Conservation (phyloP, 495 filamentous ascomycete species). For the Bacidia rubella region DNA sequence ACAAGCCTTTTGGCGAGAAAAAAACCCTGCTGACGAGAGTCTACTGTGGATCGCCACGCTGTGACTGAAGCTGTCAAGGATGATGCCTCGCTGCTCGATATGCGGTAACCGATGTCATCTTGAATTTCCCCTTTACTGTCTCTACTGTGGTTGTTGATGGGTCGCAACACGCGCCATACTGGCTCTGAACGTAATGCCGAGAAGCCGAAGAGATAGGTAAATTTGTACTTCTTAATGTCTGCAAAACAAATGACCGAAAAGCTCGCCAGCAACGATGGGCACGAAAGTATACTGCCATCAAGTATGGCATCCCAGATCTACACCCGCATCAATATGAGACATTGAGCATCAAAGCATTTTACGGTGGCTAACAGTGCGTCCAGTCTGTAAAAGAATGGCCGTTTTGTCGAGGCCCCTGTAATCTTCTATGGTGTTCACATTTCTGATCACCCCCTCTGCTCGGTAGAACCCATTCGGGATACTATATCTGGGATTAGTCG, state of each 20-base stretch:
- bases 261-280: slow-evolving; percentile 76
- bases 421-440: slow-evolving; percentile 91
- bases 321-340: slow-evolving; percentile 5
- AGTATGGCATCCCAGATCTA: slow-evolving; percentile 95
- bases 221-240: slow-evolving; percentile 89
- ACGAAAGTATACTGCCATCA: slow-evolving; percentile 89
- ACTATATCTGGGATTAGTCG: slow-evolving; percentile 29
- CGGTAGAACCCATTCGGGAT: slow-evolving; percentile 58
- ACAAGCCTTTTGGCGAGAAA: slow-evolving; percentile 73
- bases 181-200: slow-evolving; percentile 83
- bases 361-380: slow-evolving; percentile 49
- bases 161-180: slow-evolving; percentile 45
- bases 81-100: slow-evolving; percentile 55
- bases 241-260: slow-evolving; percentile 88
- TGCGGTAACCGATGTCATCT: slow-evolving; percentile 24
- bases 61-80: slow-evolving; percentile 64
- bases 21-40: slow-evolving; percentile 78
- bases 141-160: not conserved
- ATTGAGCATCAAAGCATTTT: not conserved
- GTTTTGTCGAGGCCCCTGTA: slow-evolving; percentile 66
- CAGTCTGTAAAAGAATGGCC: slow-evolving; percentile 57
- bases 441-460: slow-evolving; percentile 87
- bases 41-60: slow-evolving; percentile 70
- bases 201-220: slow-evolving; percentile 90
- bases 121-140: slow-evolving; percentile 18